A percentile compares a stretch with the other conserved stretches of the same genome.
phyloP scores from a whole-genome alignment of 208 protist species.

The Trypanosoma vivax region DNA sequence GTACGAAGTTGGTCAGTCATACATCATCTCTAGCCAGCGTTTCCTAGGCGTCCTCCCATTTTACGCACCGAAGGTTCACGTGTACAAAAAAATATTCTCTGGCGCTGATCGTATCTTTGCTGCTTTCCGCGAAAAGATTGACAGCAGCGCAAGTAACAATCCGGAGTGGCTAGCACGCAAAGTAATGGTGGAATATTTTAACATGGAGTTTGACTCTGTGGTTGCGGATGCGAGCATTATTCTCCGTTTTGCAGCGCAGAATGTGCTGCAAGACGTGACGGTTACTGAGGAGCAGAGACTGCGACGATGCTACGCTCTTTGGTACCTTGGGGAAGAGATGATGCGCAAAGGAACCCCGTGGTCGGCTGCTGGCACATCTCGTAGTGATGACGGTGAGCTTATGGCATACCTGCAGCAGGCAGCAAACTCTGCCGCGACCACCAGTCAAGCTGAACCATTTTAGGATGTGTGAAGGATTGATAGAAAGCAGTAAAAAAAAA shows the following conservation, averaged over 20 bases:
- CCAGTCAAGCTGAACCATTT: conserved; percentile 44
- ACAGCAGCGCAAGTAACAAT: conserved; percentile 10
- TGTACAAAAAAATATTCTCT: conserved; percentile 53
- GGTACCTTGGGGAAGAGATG: conserved; percentile 76
- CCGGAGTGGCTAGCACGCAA: conserved; percentile 33
- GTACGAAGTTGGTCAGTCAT: conserved; percentile 69
- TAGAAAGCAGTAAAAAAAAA: background rate
- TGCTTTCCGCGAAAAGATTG: conserved; percentile 42
- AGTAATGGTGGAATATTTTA: conserved; percentile 76
- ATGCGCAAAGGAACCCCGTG: conserved; percentile 47
- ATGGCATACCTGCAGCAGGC: conserved; percentile 81
- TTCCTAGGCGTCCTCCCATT: conserved; percentile 74
- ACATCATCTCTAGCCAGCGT: conserved; percentile 68
- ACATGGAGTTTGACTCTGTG: conserved; percentile 80
- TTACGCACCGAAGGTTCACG: conserved; percentile 70
- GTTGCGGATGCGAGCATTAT: conserved; percentile 55
- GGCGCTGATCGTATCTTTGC: conserved; percentile 56
- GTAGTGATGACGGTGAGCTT: conserved; percentile 56
- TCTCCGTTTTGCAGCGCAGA: conserved; percentile 64
- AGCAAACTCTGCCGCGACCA: conserved; percentile 52
- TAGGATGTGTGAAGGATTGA: conserved; percentile 18
- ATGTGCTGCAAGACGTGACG: conserved; percentile 59
- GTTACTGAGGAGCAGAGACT: conserved; percentile 45
- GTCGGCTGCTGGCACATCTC: conserved; percentile 7
- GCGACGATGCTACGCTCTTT: conserved; percentile 77